Percentiles rank a stretch among this genome's conserved stretches.
phyloP scores from a whole-genome alignment of 495 filamentous ascomycete genomes.

The Penicillium bialowiezense region DNA sequence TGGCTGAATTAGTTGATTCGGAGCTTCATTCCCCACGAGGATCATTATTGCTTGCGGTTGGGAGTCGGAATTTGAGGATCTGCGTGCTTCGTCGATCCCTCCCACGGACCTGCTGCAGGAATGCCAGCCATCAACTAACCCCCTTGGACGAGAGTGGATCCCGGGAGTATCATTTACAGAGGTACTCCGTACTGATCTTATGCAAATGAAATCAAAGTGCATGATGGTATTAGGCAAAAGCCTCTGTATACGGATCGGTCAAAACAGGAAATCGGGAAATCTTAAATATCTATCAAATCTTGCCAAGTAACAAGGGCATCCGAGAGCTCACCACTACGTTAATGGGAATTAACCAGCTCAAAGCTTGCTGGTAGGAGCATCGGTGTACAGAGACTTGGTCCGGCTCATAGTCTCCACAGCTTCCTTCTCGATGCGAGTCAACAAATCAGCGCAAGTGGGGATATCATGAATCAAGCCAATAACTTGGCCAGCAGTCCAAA shows the following conservation, averaged over 20 bases:
- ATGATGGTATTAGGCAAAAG: no score
- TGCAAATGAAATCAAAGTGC: no score
- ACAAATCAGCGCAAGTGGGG: constrained; percentile 57
- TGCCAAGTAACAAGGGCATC: constrained; percentile 6
- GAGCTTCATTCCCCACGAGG: no score
- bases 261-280: no score
- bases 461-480: constrained; percentile 70
- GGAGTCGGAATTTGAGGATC: constrained; percentile 1
- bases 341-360: constrained; percentile 12
- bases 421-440: constrained; percentile 61
- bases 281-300: constrained; percentile 9
- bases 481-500: constrained; percentile 71
- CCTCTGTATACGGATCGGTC: no score
- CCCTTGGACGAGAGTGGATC: no score
- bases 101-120: constrained; percentile 1
- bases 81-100: constrained; percentile 3
- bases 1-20: no score
- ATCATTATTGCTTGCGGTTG: background rate
- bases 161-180: no score
- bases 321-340: background rate
- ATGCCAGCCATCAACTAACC: constrained; percentile 2
- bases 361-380: constrained; percentile 38
- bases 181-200: no score
- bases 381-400: constrained; percentile 35
- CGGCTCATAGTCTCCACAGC: constrained; percentile 52